Evolutionary conservation across 2,329 filamentous ascomycete genomes (phyloP).

Genomic region (Ophiostoma ulmi): DNA sequence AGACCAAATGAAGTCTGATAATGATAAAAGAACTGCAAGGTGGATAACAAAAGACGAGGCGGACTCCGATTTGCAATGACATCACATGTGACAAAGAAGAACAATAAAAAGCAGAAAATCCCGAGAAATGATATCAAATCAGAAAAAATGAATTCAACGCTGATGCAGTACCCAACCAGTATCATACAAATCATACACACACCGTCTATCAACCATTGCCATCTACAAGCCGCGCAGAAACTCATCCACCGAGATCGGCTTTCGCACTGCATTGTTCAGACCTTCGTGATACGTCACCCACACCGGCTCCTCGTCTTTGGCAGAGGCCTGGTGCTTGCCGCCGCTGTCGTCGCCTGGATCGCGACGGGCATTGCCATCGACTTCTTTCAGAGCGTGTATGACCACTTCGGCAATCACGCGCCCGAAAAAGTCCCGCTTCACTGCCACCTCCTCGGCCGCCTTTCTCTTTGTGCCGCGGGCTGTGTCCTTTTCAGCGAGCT

Average conservation of each 20-base stretch:
- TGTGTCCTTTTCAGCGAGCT: constrained; percentile 21
- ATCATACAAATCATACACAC: constrained; percentile 5
- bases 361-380: constrained; percentile 37
- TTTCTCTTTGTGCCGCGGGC: constrained; percentile 38
- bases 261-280: constrained; percentile 85
- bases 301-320: constrained; percentile 52
- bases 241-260: constrained; percentile 76
- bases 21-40: background rate
- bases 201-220: background rate
- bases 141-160: background rate
- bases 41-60: background rate
- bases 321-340: constrained; percentile 25
- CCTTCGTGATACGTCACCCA: constrained; percentile 92
- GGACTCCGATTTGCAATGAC: background rate
- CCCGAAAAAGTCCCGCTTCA: constrained; percentile 84
- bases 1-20: no score
- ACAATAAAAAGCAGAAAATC: background rate
- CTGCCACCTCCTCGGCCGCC: constrained; percentile 30
- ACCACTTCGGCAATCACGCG: constrained; percentile 52
- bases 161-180: background rate
- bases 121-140: background rate
- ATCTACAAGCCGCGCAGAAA: constrained; percentile 62
- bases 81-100: background rate
- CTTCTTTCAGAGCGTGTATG: constrained; percentile 31
- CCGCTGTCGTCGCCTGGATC: constrained; percentile 29